phyloP scores from a whole-genome alignment of 1,284 basidiomycete species.

The Takashimella tepidaria region DNA sequence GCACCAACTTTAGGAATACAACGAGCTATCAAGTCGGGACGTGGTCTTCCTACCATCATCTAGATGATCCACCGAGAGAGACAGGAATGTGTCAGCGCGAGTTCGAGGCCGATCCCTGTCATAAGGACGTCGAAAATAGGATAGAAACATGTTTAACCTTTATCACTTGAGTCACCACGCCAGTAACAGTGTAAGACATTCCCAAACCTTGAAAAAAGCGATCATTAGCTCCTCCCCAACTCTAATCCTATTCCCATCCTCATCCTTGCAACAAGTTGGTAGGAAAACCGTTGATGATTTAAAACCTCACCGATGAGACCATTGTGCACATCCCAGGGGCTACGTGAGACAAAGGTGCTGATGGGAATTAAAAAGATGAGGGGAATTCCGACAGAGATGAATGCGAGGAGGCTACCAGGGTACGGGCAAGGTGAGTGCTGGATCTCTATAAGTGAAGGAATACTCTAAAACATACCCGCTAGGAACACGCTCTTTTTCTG shows the following conservation, averaged over 20 bases:
- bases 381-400: slow-evolving; percentile 66
- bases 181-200: slow-evolving; percentile 64
- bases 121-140: too few relatives aligned
- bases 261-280: slow-evolving; percentile 6
- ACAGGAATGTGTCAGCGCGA: too few relatives aligned
- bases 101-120: too few relatives aligned
- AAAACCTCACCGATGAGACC: slow-evolving; percentile 59
- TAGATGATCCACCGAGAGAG: too few relatives aligned
- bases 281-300: slow-evolving; percentile 2
- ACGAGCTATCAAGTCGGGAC: slow-evolving; percentile 76
- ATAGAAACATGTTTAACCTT: slow-evolving; percentile 54
- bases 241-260: too few relatives aligned
- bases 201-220: slow-evolving; percentile 63
- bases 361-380: slow-evolving; percentile 62
- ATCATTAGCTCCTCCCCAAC: too few relatives aligned
- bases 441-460: too few relatives aligned
- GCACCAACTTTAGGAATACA: slow-evolving; percentile 69
- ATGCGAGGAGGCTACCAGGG: slow-evolving; percentile 55
- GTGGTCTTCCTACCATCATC: slow-evolving; percentile 71
- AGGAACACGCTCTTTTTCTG: slow-evolving; percentile 77
- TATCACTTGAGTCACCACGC: slow-evolving; percentile 73
- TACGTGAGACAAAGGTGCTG: slow-evolving; percentile 65
- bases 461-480: slow-evolving; percentile 52
- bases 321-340: slow-evolving; percentile 84
- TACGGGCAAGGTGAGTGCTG: slow-evolving; percentile 31